phyloP scores from a whole-genome alignment of 2,329 filamentous ascomycete genomes.

The Claviceps sorghi region DNA sequence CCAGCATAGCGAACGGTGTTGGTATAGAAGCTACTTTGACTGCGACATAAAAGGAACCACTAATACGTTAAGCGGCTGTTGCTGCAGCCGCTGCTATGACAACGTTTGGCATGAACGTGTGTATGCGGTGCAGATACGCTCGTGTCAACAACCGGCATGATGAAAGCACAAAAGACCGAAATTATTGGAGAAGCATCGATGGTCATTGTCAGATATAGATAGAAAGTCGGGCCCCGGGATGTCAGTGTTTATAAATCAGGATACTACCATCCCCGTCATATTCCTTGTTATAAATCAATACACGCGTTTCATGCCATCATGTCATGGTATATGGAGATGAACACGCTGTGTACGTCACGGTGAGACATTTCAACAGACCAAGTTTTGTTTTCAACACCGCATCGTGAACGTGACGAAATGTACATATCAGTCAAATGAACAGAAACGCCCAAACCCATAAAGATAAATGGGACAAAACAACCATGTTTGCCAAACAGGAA shows the following conservation, averaged over 20 bases:
- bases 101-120: not conserved
- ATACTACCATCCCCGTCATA: not conserved
- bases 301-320: not conserved
- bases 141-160: not conserved
- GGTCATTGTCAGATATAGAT: not conserved
- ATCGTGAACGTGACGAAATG: not conserved
- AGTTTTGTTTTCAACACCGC: not conserved
- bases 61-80: not conserved
- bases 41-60: not conserved
- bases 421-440: not conserved
- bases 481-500: not conserved
- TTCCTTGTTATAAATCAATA: not conserved
- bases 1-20: conserved; percentile 6
- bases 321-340: no score
- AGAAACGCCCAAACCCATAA: not conserved
- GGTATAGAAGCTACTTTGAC: conserved; percentile 2
- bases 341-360: no score
- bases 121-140: conserved; percentile 3
- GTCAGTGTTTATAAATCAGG: not conserved
- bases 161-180: not conserved
- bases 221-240: not conserved
- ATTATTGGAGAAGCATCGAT: not conserved
- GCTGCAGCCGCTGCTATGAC: not conserved
- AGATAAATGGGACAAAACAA: not conserved
- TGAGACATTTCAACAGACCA: not conserved